These are phyloP conservation scores for Boletus rufocinnamomeus DNA, from an alignment of 768 basidiomycete species.

Conservation along the genomic window DNA sequence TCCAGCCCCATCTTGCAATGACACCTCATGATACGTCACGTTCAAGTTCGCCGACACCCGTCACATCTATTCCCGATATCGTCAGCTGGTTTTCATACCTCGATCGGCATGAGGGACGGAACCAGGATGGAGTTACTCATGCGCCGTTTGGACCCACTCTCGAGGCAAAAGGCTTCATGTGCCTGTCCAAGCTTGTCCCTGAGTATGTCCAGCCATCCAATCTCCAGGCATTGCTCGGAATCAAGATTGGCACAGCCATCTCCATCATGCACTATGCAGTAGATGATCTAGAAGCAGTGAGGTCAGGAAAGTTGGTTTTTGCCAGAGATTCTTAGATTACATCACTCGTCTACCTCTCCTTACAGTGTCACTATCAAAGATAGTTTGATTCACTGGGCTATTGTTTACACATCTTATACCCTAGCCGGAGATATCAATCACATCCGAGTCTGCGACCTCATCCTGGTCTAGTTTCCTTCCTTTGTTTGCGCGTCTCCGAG, in stretches of 20 bases:
- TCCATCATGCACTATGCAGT: not conserved
- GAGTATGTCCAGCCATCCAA: not conserved
- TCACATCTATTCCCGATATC: not conserved
- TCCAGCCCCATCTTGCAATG: not conserved
- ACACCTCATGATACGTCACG: no score
- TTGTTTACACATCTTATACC: not conserved
- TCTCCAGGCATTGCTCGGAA: not conserved
- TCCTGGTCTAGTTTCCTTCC: conserved; percentile 30
- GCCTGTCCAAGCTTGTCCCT: not conserved
- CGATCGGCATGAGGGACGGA: not conserved
- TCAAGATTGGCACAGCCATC: not conserved
- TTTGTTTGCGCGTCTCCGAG: conserved; percentile 12
- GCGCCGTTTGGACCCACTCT: not conserved
- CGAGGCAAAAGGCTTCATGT: not conserved
- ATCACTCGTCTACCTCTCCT: not conserved
- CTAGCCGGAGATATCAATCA: conserved; percentile 57
- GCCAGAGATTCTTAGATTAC: not conserved
- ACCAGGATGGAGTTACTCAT: not conserved
- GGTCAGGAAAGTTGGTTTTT: not conserved
- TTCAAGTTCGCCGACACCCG: not conserved
- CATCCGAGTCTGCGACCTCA: conserved; percentile 42
- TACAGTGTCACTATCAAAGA: not conserved
- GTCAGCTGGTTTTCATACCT: not conserved
- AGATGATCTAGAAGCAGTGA: not conserved
- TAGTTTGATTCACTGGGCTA: not conserved